These are phyloP conservation scores for Rhizopogon salebrosus DNA, from an alignment of 768 basidiomycete species.

Conservation along the genomic window DNA sequence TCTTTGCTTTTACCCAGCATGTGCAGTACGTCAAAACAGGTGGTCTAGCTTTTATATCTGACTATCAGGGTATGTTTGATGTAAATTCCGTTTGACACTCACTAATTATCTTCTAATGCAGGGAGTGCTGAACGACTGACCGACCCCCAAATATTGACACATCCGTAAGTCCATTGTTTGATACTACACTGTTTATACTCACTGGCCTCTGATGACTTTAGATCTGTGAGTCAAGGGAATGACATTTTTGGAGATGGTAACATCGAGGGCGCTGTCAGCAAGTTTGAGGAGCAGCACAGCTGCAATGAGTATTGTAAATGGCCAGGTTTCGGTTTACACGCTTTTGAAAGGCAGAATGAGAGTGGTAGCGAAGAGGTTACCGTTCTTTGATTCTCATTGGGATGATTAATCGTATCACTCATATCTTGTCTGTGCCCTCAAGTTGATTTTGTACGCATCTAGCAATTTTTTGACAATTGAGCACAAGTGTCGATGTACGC, in stretches of 20 bases:
- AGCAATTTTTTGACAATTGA: too few relatives aligned
- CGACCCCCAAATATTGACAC: conserved; percentile 17
- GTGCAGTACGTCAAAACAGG: conserved; percentile 17
- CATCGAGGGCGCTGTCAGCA: background rate
- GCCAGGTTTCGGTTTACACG: background rate
- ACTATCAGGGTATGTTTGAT: conserved; percentile 23
- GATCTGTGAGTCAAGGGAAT: background rate
- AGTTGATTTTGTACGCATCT: too few relatives aligned
- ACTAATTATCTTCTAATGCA: background rate
- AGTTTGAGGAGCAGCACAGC: conserved; percentile 1
- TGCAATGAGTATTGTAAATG: conserved; percentile 1
- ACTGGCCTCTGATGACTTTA: background rate
- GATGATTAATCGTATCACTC: too few relatives aligned
- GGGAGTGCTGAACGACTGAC: conserved; percentile 7
- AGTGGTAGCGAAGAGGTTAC: background rate
- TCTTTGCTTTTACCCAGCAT: conserved; percentile 20
- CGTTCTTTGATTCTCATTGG: too few relatives aligned
- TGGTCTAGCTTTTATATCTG: conserved; percentile 20
- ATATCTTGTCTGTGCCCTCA: too few relatives aligned
- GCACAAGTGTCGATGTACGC: too few relatives aligned
- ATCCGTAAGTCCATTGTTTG: background rate
- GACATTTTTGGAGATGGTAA: background rate
- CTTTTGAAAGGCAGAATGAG: background rate
- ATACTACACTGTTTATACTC: background rate
- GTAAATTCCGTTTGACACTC: too few relatives aligned